These are phyloP conservation scores for Lachnellula occidentalis DNA, from an alignment of 2,329 filamentous ascomycete species.

Conservation along the genomic window DNA sequence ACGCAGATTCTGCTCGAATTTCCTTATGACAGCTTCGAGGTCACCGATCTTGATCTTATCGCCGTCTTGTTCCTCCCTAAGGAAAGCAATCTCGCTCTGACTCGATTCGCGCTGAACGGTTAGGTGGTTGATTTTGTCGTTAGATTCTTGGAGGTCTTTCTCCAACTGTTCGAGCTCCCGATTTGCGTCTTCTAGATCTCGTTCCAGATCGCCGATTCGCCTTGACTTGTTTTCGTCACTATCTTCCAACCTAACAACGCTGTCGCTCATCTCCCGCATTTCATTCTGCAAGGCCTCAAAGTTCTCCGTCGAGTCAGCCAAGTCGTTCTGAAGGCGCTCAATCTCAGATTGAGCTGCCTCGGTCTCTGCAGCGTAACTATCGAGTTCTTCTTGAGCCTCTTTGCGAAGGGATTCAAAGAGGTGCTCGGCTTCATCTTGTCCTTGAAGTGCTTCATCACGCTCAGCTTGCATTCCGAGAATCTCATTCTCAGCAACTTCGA, in stretches of 20 bases:
- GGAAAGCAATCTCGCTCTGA: slow-evolving; percentile 88
- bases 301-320: slow-evolving; percentile 75
- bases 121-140: slow-evolving; percentile 80
- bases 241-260: slow-evolving; percentile 80
- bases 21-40: slow-evolving; percentile 75
- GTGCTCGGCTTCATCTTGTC: slow-evolving; percentile 50
- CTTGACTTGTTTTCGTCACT: slow-evolving; percentile 75
- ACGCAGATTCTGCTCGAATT: slow-evolving; percentile 70
- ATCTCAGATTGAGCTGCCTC: slow-evolving; percentile 69
- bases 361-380: slow-evolving; percentile 63
- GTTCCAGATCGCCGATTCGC: slow-evolving; percentile 76
- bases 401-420: slow-evolving; percentile 56
- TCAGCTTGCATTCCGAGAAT: slow-evolving; percentile 73
- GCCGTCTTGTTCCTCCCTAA: slow-evolving; percentile 91
- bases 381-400: slow-evolving; percentile 62
- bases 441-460: slow-evolving; percentile 76
- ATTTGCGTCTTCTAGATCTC: slow-evolving; percentile 77
- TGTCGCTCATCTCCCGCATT: slow-evolving; percentile 87
- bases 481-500: slow-evolving; percentile 74
- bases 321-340: slow-evolving; percentile 62
- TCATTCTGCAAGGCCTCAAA: slow-evolving; percentile 88
- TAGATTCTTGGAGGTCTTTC: slow-evolving; percentile 74
- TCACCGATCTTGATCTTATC: slow-evolving; percentile 99
- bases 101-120: slow-evolving; percentile 89
- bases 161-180: slow-evolving; percentile 83